Conservation (phyloP, 2,329 filamentous ascomycete species). For the Apiospora marii region DNA sequence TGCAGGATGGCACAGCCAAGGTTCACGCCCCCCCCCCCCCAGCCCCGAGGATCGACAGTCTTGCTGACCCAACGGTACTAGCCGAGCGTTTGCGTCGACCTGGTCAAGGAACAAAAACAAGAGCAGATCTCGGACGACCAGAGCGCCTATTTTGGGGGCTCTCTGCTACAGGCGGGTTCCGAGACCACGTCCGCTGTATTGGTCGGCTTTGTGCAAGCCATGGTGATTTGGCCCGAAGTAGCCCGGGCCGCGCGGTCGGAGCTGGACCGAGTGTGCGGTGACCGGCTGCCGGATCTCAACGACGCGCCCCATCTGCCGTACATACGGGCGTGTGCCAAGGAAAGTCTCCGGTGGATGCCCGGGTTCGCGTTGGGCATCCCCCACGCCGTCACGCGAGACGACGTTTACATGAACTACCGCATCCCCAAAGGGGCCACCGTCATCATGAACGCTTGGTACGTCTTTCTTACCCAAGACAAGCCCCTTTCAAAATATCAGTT, state of each 20-base stretch:
- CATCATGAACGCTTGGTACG: conserved; percentile 55
- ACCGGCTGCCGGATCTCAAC: conserved; percentile 55
- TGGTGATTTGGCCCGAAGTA: conserved; percentile 58
- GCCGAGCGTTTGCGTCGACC: conserved; percentile 36
- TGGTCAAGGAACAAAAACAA: conserved; percentile 38
- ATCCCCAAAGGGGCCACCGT: conserved; percentile 54
- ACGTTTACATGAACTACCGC: conserved; percentile 50
- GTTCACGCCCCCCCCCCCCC: no score
- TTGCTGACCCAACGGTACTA: no score
- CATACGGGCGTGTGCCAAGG: conserved; percentile 60
- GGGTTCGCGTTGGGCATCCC: conserved; percentile 45
- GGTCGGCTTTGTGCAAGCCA: conserved; percentile 55
- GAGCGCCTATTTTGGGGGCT: conserved; percentile 42
- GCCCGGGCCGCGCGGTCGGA: conserved; percentile 58
- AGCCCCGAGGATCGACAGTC: no score
- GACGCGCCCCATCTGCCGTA: conserved; percentile 59
- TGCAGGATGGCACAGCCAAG: conserved; percentile 36
- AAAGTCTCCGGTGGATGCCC: conserved; percentile 62
- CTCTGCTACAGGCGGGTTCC: conserved; percentile 41
- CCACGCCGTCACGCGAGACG: conserved; percentile 53
- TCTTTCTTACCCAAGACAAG: background rate
- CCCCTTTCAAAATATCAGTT: no score
- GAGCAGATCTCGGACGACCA: conserved; percentile 42
- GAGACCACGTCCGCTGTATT: conserved; percentile 54
- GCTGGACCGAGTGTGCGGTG: conserved; percentile 60